Evolutionary conservation across 2,329 filamentous ascomycete genomes (phyloP).

Genomic region (Phyllosticta citribraziliensis): DNA sequence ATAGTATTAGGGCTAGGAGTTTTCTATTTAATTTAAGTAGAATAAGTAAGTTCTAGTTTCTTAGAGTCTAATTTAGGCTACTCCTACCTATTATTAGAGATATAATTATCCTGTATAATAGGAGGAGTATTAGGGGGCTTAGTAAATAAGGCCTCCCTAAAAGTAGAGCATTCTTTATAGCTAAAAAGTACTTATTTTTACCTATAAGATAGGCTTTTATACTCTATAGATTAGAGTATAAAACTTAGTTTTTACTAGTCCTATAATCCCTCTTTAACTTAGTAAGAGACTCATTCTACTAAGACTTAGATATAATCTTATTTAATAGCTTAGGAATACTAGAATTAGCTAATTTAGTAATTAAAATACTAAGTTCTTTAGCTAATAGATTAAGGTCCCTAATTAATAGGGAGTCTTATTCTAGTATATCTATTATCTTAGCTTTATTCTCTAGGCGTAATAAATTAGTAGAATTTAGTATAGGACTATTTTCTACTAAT

Average conservation of each 20-base stretch:
- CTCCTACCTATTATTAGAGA: too few species aligned
- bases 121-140: too few species aligned
- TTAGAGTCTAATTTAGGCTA: too few species aligned
- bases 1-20: background rate
- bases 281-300: background rate
- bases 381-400: too few species aligned
- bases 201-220: too few species aligned
- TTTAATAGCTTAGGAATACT: background rate
- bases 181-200: too few species aligned
- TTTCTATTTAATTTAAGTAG: background rate
- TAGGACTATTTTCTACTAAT: background rate
- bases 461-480: background rate
- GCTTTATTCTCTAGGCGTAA: background rate
- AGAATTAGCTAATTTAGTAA: background rate
- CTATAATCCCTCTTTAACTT: background rate
- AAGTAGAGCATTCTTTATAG: too few species aligned
- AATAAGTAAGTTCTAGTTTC: too few species aligned
- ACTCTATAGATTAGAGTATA: slow-evolving; percentile 3
- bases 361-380: background rate
- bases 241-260: slow-evolving; percentile 12
- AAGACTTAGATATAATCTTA: background rate
- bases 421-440: background rate
- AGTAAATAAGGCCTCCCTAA: too few species aligned
- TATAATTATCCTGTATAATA: too few species aligned
- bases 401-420: background rate